A percentile compares a stretch with the other conserved stretches of the same genome.
phyloP scores from a whole-genome alignment of 1,284 basidiomycete species.

The Ustilago vetiveriae region DNA sequence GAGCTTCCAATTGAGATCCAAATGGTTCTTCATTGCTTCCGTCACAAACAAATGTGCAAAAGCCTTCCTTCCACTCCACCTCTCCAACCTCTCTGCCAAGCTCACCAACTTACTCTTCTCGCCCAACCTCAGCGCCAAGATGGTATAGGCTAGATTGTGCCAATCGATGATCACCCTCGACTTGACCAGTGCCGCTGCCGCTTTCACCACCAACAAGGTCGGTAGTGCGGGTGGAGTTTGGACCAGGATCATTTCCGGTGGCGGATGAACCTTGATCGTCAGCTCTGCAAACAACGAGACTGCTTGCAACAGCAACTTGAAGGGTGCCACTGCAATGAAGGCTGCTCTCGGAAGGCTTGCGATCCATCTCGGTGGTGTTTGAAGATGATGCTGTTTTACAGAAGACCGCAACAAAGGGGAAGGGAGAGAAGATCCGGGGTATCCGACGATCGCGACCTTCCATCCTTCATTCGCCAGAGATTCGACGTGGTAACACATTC shows the following conservation, averaged over 20 bases:
- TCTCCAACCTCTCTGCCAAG: constrained; percentile 68
- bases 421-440: constrained; percentile 68
- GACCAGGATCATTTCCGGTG: constrained; percentile 86
- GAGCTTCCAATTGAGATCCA: constrained; percentile 78
- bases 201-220: constrained; percentile 84
- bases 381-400: constrained; percentile 70
- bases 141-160: constrained; percentile 97
- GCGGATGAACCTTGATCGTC: constrained; percentile 72
- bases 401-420: constrained; percentile 35
- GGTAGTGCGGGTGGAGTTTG: constrained; percentile 98
- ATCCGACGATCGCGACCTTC: constrained; percentile 84
- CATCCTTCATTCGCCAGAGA: constrained; percentile 85
- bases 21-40: constrained; percentile 79
- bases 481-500: constrained; percentile 98
- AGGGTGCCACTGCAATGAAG: constrained; percentile 80
- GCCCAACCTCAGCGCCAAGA: constrained; percentile 84
- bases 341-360: constrained; percentile 71
- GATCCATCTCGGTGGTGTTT: constrained; percentile 74
- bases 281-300: constrained; percentile 55
- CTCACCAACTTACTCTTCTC: constrained; percentile 76
- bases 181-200: constrained; percentile 75
- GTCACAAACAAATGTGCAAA: constrained; percentile 95
- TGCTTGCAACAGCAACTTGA: constrained; percentile 74
- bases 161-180: constrained; percentile 95
- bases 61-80: constrained; percentile 70